A percentile compares a stretch with the other conserved stretches of the same genome.
Conservation (phyloP, 2,329 filamentous ascomycete genomes). For the Diaporthe sp. region DNA sequence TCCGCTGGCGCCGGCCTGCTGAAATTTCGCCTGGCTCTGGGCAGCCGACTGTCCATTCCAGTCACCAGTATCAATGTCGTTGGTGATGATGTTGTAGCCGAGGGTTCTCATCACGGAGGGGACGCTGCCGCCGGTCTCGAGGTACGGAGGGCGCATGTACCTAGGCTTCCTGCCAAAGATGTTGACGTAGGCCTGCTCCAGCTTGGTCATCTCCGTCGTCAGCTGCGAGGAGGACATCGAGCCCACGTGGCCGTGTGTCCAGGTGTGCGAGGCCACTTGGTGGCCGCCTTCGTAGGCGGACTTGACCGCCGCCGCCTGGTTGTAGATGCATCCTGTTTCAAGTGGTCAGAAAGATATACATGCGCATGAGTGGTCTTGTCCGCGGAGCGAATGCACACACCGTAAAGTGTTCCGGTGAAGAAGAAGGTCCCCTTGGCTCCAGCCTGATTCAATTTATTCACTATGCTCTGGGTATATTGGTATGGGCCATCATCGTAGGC, state of each 20-base stretch:
- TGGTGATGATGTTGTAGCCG: slow-evolving; percentile 69
- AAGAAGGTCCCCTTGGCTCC: slow-evolving; percentile 66
- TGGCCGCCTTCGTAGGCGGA: slow-evolving; percentile 62
- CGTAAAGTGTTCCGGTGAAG: slow-evolving; percentile 61
- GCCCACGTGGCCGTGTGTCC: slow-evolving; percentile 59
- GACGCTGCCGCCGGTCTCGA: slow-evolving; percentile 57
- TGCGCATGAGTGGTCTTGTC: background rate
- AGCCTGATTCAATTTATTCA: slow-evolving; percentile 60
- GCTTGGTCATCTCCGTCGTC: slow-evolving; percentile 58
- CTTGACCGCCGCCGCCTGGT: slow-evolving; percentile 62
- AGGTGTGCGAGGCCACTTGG: slow-evolving; percentile 65
- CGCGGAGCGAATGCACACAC: slow-evolving; percentile 33
- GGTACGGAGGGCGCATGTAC: slow-evolving; percentile 62
- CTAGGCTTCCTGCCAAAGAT: slow-evolving; percentile 60
- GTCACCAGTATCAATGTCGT: slow-evolving; percentile 71
- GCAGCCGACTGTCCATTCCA: slow-evolving; percentile 64
- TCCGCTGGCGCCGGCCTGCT: slow-evolving; percentile 52
- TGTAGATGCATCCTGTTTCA: slow-evolving; percentile 55
- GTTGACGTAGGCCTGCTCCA: slow-evolving; percentile 62
- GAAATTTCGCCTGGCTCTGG: slow-evolving; percentile 65
- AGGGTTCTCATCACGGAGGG: slow-evolving; percentile 54
- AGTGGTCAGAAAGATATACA: background rate
- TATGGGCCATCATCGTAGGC: slow-evolving; percentile 66
- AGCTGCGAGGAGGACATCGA: slow-evolving; percentile 51
- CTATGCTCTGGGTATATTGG: slow-evolving; percentile 57